Base-by-base conservation (phyloP, 2,329 filamentous ascomycete species). In the Aureobasidium vineae region DNA sequence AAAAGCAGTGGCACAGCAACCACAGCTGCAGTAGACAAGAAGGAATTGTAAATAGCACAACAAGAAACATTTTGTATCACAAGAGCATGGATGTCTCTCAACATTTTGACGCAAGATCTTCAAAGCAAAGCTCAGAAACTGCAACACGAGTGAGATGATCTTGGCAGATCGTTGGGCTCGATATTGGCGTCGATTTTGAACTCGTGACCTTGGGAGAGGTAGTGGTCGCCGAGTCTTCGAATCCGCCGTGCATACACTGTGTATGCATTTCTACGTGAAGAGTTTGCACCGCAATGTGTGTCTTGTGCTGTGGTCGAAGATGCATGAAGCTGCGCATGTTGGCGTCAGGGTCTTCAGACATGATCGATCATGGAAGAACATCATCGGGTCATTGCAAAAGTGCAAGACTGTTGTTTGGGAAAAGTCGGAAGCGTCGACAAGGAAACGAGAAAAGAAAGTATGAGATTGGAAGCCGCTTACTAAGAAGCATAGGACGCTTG, bases 71-170 rank as follows among this genome's bases (percentile, higher is more conserved):
- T 38, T 59, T 38, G 36, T 38, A 65, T 36, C 19, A 69, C 41
- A 54, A 59, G 33, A 13, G 10, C 33, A 36, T 36, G 41, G 13
- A 78, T 83, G 78, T 94, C 85, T 92, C 90, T 92, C 90, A 86
- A 84, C 83, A 85, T 85, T 86, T 91, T 89, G 91, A 94, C 90
- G 90, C 91, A 92, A 89, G 86, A 84, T 86, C 86, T 84, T 92
- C 90, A 90, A 88, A 76, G 89, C 88, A 80, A 80, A 78, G 86
- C 88, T 90, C 84, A 78, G 85, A 90, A 83, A 85, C 87, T 92
- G 91, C 91, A 94, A 93, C 90, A 94, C 90, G 89, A 91, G 86
- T 88, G 90, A 92, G 90, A 91, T 87, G 83, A 89, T 88, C 88
- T 91, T 91, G 89, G 89, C 88, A 91, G 89, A 88, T 89, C 84